Conservation (phyloP, 495 filamentous ascomycete species). For the Penicillium manginii region DNA sequence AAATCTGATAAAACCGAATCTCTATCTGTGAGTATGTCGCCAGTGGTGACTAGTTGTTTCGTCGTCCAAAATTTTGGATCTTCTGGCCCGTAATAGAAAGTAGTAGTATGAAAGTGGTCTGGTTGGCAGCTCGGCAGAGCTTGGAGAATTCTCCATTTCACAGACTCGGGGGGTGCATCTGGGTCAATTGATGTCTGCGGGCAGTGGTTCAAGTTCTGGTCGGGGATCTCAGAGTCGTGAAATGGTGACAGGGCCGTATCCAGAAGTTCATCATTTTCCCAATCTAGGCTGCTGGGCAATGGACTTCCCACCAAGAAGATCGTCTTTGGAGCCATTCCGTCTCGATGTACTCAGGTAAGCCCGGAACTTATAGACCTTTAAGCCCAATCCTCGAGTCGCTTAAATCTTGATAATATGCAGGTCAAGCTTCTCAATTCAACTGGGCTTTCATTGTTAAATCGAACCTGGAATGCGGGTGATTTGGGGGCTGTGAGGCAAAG, state of each 20-base stretch:
- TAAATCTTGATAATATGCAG: not conserved
- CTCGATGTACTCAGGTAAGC: not conserved
- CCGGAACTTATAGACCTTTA: too few relatives aligned
- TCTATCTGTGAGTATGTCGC: constrained; percentile 21
- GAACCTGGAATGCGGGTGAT: not conserved
- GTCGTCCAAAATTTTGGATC: constrained; percentile 55
- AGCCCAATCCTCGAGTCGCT: not conserved
- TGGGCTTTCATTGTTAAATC: not conserved
- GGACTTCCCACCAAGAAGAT: constrained; percentile 70
- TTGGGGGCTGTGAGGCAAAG: not conserved
- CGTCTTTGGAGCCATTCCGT: not conserved
- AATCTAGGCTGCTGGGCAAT: constrained; percentile 53
- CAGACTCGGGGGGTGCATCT: constrained; percentile 16
- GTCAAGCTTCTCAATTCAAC: not conserved
- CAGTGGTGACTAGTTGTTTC: constrained; percentile 38
- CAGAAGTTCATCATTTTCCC: constrained; percentile 57
- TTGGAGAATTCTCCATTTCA: constrained; percentile 49
- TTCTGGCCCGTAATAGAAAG: constrained; percentile 22
- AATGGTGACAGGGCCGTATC: constrained; percentile 53
- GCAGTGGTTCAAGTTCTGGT: not conserved
- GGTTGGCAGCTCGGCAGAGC: constrained; percentile 13
- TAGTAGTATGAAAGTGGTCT: constrained; percentile 7
- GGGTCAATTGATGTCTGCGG: constrained; percentile 8
- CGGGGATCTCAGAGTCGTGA: constrained; percentile 21
- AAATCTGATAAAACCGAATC: constrained; percentile 61